phyloP scores from a whole-genome alignment of 2,329 filamentous ascomycete species.

The Dactylonectria estremocensis region DNA sequence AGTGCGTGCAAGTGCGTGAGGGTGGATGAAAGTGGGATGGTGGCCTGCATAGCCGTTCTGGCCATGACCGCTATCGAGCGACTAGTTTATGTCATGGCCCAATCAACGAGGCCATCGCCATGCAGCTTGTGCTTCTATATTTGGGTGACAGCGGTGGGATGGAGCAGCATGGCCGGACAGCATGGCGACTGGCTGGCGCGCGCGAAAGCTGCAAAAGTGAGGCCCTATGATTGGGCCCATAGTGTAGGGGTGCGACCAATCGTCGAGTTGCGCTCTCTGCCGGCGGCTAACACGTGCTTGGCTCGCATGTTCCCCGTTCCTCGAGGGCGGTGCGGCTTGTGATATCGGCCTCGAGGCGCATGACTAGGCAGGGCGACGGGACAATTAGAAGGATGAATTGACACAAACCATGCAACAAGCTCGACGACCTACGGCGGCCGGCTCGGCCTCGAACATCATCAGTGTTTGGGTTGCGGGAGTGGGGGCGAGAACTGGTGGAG shows the following conservation, averaged over 20 bases:
- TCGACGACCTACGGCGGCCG: constrained; percentile 33
- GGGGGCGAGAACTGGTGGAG: constrained; percentile 21
- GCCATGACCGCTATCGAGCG: constrained; percentile 42
- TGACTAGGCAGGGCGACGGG: constrained; percentile 37
- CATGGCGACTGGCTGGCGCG: constrained; percentile 56
- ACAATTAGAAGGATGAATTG: constrained; percentile 42
- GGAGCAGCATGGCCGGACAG: constrained; percentile 33
- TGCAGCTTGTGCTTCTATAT: constrained; percentile 51
- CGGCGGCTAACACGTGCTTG: constrained; percentile 48
- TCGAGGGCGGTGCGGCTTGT: constrained; percentile 38
- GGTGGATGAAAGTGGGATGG: constrained; percentile 38
- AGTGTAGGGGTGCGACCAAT: constrained; percentile 39
- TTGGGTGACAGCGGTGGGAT: constrained; percentile 49
- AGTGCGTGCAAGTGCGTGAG: constrained; percentile 25
- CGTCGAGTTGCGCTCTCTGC: constrained; percentile 32
- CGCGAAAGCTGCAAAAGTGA: constrained; percentile 53
- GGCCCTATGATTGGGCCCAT: constrained; percentile 46
- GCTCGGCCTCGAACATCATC: constrained; percentile 33
- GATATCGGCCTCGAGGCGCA: constrained; percentile 43
- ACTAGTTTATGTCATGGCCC: constrained; percentile 42
- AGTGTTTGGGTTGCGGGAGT: constrained; percentile 8
- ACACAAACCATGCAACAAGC: constrained; percentile 45
- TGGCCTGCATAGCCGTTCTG: constrained; percentile 39
- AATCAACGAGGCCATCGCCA: constrained; percentile 49
- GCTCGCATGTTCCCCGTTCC: constrained; percentile 32